Evolutionary conservation across 495 filamentous ascomycete genomes (phyloP), one percentile per base, ranked within the genome.

Genomic region (Penicilliopsis zonata): DNA sequence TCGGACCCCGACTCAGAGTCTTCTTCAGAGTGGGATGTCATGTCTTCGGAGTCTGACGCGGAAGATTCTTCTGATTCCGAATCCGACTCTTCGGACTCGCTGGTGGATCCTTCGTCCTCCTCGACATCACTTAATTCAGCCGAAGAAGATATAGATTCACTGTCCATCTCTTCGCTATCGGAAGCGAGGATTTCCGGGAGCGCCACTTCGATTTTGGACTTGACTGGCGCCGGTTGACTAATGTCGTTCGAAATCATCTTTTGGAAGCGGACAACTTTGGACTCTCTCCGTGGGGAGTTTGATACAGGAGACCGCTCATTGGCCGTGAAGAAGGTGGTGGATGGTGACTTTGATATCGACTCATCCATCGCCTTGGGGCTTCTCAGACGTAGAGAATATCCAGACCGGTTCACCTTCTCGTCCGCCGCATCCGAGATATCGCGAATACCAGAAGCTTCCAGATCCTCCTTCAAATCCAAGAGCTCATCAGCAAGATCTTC

Each of bases 401-500:
- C 41, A 17, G 30, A 19, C 4, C 29, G 12, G 8, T 18, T 28
- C 20, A 32, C 30, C 14, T 27, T 34, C 23, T 52, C 42, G 15
- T 35, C 38, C 4, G 37, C 41, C n/a, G 38, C 32, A 20, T 51
- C 39, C 12, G 45, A 38, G 13, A 8, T 20, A 3, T 36, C 39
- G 8, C 31, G 42, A 31, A 52, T 35, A 9, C 27, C 35, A 10
- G 53, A 40, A 14, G 45, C 38, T 23, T 65, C 48, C 34, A 60
- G 50, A 15, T 68, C 63, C 5, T 58, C 56, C 24, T 55, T 58
- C 16, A 69, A 44, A 24, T 49, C 63, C 30, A 59, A 41, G 9
- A 70, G 30, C 19, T 70, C 67, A 14, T 53, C 56, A 17, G 47
- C 49, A 12, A 67, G 33, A 20, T 66, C 62, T 2, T 50, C 50